phyloP scores from a whole-genome alignment of 805 yeast genomes.

The Nakazawaea holstii region DNA sequence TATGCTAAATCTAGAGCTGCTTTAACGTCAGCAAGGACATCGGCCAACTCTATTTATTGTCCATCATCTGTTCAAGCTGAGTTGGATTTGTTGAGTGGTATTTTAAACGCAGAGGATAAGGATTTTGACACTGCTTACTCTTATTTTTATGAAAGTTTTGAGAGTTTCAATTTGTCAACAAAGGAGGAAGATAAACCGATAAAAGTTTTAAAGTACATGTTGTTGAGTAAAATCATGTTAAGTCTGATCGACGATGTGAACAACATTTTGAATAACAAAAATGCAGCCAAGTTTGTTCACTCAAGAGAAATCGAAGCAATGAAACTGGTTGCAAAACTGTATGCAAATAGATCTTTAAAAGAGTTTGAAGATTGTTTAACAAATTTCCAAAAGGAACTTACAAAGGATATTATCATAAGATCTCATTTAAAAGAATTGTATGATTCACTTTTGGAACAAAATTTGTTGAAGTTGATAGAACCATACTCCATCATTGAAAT shows the following conservation, averaged over 20 bases:
- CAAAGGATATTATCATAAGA: conserved; percentile 82
- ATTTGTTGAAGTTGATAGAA: conserved; percentile 89
- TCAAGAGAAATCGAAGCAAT: conserved; percentile 91
- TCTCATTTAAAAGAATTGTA: conserved; percentile 90
- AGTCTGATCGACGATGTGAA: conserved; percentile 83
- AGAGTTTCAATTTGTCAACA: conserved; percentile 61
- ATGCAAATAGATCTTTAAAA: conserved; percentile 80
- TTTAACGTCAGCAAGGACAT: conserved; percentile 89
- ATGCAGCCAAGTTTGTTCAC: conserved; percentile 33
- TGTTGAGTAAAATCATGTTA: conserved; percentile 89
- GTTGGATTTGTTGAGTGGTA: conserved; percentile 91
- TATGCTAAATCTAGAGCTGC: conserved; percentile 89
- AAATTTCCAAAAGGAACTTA: conserved; percentile 66
- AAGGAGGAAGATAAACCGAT: conserved; percentile 49
- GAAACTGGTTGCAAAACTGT: conserved; percentile 89
- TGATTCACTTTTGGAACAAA: conserved; percentile 89
- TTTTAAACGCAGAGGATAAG: conserved; percentile 92
- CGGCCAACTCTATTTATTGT: conserved; percentile 95
- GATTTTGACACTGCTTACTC: conserved; percentile 96
- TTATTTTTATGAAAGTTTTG: conserved; percentile 92
- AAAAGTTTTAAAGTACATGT: conserved; percentile 84
- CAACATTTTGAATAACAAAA: conserved; percentile 68
- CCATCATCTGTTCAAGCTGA: conserved; percentile 94
- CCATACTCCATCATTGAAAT: conserved; percentile 96
- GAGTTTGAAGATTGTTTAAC: conserved; percentile 85